Evolutionary conservation across 1,284 basidiomycete genomes (phyloP).

Genomic region (Psilocybe mexicana): DNA sequence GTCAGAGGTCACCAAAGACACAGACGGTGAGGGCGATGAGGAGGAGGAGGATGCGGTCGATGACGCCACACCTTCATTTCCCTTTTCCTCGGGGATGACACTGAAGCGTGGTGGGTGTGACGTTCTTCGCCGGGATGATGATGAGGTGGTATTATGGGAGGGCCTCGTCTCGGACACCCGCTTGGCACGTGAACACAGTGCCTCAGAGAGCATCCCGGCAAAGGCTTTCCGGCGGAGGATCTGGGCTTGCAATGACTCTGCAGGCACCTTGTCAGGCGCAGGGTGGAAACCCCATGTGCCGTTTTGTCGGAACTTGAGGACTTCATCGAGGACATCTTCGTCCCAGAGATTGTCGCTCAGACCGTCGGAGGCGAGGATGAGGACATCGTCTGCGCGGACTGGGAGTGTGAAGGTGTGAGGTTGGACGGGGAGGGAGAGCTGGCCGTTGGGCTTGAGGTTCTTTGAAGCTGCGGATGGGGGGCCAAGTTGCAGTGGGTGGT

Average conservation of each 20-base stretch:
- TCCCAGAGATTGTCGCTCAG: constrained; percentile 95
- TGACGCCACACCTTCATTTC: neutral
- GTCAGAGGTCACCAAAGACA: constrained; percentile 13
- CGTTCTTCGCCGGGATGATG: constrained; percentile 4
- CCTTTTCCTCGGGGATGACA: constrained; percentile 11
- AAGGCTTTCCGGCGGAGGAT: constrained; percentile 54
- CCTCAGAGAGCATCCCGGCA: constrained; percentile 69
- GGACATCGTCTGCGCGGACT: constrained; percentile 84
- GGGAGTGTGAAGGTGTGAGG: constrained; percentile 77
- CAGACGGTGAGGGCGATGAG: constrained; percentile 1
- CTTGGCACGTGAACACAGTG: constrained; percentile 68
- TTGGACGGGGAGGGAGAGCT: constrained; percentile 33
- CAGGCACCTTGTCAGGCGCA: neutral
- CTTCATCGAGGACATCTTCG: constrained; percentile 90
- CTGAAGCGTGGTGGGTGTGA: constrained; percentile 22
- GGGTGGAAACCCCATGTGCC: constrained; percentile 14
- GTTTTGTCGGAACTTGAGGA: constrained; percentile 63
- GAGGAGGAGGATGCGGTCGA: neutral
- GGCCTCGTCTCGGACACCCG: constrained; percentile 47
- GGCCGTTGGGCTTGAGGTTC: neutral
- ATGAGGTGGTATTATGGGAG: constrained; percentile 3
- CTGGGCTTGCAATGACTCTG: constrained; percentile 11
- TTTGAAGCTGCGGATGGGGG: constrained; percentile 40
- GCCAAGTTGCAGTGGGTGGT: constrained; percentile 88
- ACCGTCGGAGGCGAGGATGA: constrained; percentile 89